Evolutionary conservation across 768 basidiomycete species (phyloP), one percentile per base, ranked within the genome.

Genomic region (Macrolepiota fuliginosa): DNA sequence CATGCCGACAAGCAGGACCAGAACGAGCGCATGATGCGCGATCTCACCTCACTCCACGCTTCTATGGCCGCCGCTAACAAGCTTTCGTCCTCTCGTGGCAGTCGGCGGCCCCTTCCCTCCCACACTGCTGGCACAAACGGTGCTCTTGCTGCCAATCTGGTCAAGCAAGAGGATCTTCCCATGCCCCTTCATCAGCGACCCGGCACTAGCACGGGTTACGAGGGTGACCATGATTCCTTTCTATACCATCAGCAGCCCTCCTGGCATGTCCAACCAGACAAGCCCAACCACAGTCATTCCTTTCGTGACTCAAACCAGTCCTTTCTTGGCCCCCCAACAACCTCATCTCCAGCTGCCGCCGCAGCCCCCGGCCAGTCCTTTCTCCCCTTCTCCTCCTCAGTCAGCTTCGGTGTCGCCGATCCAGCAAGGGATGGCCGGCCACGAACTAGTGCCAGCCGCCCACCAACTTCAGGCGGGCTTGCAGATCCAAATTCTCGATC

Each of bases 11-110:
- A 93, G 78, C 86, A 86, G 72, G 90, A 91, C 0, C 84, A 87
- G 75, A 96, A 96, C 77, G 91, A 92, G 72, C 78, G 83, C 56
- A 94, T 94, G 92, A 94, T 95, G 91, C 87, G 90, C 66, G 90
- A 93, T 62, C 85, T 96, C 63, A 91, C 91, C 53, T 82, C 84
- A 4, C 82, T 96, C 50, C 93, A 96, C 67, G 90, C 92, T 46
- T 81, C 80, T 61, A 94, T 96, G 85, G 87, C 89, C 12, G 78
- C 80, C 58, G 79, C 81, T 62, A 81, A 79, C 72, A 82, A 82
- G 69, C 68, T 76, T 39, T 45, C 63, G 3, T 61, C 63, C 22
- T 11, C 64, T 40, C 62, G 69, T 7, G 65, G 65, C 19, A 58
- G 63, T 40, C 64, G 69, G 15, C 64, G 69, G 11, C 46, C 65